phyloP scores from a whole-genome alignment of 306 rosid genomes.

The Rubus idaeus region DNA sequence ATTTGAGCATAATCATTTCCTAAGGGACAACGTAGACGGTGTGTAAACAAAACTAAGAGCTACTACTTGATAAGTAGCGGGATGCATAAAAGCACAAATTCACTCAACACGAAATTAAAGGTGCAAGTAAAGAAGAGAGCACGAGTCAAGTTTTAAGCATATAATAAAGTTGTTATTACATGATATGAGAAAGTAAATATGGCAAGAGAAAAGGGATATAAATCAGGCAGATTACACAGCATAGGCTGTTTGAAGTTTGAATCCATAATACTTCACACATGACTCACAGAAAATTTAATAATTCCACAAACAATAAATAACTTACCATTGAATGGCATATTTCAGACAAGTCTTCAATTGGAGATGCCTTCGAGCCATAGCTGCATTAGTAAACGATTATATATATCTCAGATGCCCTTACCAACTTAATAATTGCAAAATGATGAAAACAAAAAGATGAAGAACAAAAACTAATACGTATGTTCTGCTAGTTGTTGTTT shows the following conservation, averaged over 20 bases:
- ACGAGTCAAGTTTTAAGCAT: background rate
- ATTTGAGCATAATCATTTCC: background rate
- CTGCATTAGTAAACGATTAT: constrained; percentile 44
- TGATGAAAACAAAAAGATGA: background rate
- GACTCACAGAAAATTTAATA: constrained; percentile 9
- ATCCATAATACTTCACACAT: background rate
- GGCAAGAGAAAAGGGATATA: background rate
- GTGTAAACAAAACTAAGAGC: background rate
- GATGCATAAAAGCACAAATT: too few species aligned
- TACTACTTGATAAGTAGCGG: background rate
- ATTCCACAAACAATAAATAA: constrained; percentile 16
- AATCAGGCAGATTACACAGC: too few species aligned
- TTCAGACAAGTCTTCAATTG: constrained; percentile 78
- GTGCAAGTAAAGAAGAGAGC: too few species aligned
- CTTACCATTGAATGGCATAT: constrained; percentile 80
- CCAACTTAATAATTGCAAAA: constrained; percentile 1
- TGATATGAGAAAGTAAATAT: background rate
- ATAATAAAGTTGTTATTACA: background rate
- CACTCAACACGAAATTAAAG: too few species aligned
- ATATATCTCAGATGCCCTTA: constrained; percentile 30
- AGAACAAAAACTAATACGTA: background rate
- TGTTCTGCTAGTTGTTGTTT: background rate
- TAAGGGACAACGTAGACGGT: background rate
- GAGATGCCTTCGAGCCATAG: constrained; percentile 77
- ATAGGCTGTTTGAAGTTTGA: background rate